Evolutionary conservation across 345 rosid species (phyloP).

Genomic region (Geranium brycei): DNA sequence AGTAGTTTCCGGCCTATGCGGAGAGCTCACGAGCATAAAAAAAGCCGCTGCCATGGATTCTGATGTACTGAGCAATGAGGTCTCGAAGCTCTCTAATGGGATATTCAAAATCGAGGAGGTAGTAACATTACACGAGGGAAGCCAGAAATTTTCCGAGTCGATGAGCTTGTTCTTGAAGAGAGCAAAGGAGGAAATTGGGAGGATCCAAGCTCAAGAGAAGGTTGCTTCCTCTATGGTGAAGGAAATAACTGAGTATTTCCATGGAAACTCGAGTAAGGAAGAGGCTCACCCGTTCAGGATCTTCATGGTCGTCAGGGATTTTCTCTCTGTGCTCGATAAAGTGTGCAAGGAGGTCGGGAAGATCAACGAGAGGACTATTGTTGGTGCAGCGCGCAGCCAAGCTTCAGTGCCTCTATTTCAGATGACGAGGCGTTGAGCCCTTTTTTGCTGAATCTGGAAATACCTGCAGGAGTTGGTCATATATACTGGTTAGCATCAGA

Average conservation of each 20-base stretch:
- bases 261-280: conserved; percentile 64
- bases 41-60: conserved; percentile 90
- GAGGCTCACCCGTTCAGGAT: conserved; percentile 72
- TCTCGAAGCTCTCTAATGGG: conserved; percentile 41
- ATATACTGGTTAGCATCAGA: too few species aligned
- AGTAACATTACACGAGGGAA: conserved; percentile 25
- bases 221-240: conserved; percentile 38
- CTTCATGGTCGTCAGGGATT: conserved; percentile 72
- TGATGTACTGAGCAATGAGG: conserved; percentile 43
- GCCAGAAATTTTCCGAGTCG: conserved; percentile 37
- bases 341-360: conserved; percentile 90
- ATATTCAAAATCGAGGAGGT: conserved; percentile 42
- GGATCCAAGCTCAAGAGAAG: conserved; percentile 36
- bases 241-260: conserved; percentile 85
- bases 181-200: conserved; percentile 55
- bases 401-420: background rate
- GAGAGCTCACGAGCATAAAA: conserved; percentile 70
- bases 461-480: too few species aligned
- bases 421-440: too few species aligned
- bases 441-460: too few species aligned
- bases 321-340: conserved; percentile 69
- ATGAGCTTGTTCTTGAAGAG: conserved; percentile 51
- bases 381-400: conserved; percentile 29
- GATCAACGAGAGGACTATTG: conserved; percentile 66
- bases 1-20: conserved; percentile 67